These are phyloP conservation scores for Lycium barbarum DNA, from an alignment of 257 asterid genomes.

Conservation along the genomic window DNA sequence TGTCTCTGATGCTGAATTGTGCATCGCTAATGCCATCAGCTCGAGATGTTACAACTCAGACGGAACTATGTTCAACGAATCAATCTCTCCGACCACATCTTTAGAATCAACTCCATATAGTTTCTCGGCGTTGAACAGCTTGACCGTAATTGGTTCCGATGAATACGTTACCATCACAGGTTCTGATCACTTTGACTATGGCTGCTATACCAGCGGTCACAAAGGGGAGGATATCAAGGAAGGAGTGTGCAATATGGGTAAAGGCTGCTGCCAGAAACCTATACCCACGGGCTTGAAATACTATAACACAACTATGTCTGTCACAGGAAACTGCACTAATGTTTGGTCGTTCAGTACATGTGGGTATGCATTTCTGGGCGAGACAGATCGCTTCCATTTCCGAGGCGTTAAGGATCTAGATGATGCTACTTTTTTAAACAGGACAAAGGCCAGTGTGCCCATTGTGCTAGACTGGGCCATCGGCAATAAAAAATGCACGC, in stretches of 20 bases:
- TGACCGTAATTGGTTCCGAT: conserved; percentile 29
- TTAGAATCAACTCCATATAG: conserved; percentile 22
- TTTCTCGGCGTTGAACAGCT: conserved; percentile 30
- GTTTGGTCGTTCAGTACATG: conserved; percentile 29
- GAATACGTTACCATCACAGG: background rate
- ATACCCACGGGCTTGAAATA: conserved; percentile 29
- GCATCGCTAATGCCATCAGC: conserved; percentile 51
- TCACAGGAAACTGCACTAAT: background rate
- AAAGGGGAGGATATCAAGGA: background rate
- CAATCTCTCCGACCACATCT: conserved; percentile 30
- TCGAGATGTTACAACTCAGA: conserved; percentile 46
- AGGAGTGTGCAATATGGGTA: conserved; percentile 30
- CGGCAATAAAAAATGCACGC: background rate
- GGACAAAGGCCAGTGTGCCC: conserved; percentile 26
- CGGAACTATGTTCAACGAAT: conserved; percentile 25
- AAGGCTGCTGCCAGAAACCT: conserved; percentile 34
- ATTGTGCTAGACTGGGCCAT: conserved; percentile 31
- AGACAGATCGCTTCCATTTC: conserved; percentile 26
- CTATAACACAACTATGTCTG: background rate
- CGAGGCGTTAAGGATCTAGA: background rate
- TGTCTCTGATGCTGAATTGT: conserved; percentile 54
- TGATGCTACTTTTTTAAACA: background rate
- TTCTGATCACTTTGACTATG: background rate
- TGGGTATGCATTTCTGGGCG: conserved; percentile 36
- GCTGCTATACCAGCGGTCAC: conserved; percentile 26